phyloP scores from a whole-genome alignment of 352 stramenopile genomes.

The Pythium phragmitis region DNA sequence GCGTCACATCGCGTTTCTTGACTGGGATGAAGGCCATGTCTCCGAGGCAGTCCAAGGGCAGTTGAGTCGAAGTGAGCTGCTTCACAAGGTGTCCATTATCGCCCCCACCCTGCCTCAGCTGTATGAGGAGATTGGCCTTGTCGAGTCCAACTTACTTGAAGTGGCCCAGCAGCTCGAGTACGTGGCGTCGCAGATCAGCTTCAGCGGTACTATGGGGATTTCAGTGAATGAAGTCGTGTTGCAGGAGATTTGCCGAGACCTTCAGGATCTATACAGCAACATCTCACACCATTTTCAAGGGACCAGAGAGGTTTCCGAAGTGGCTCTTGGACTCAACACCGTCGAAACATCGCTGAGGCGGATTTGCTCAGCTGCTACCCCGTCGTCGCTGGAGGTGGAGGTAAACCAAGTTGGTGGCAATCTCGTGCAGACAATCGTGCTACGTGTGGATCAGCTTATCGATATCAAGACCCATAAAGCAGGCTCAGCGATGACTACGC shows the following conservation, averaged over 20 bases:
- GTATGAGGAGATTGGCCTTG: slow-evolving; percentile 12
- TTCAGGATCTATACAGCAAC: slow-evolving; percentile 23
- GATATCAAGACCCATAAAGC: background rate
- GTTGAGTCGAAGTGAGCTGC: slow-evolving; percentile 3
- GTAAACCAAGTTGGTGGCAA: slow-evolving; percentile 17
- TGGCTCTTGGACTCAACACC: slow-evolving; percentile 14
- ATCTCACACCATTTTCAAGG: slow-evolving; percentile 16
- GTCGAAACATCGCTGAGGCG: slow-evolving; percentile 13
- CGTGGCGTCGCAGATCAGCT: slow-evolving; percentile 23
- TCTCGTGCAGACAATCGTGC: background rate
- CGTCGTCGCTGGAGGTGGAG: background rate
- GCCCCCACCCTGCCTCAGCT: slow-evolving; percentile 10
- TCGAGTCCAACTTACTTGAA: slow-evolving; percentile 22
- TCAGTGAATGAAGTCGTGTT: slow-evolving; percentile 13
- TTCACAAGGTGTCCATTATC: slow-evolving; percentile 2
- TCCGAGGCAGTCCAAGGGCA: background rate
- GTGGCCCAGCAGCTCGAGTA: slow-evolving; percentile 30
- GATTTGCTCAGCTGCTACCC: background rate
- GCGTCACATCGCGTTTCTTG: slow-evolving; percentile 9
- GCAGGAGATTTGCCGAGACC: slow-evolving; percentile 12
- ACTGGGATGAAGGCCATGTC: slow-evolving; percentile 2
- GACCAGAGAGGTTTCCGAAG: slow-evolving; percentile 10
- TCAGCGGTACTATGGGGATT: slow-evolving; percentile 18
- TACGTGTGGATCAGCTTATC: background rate
- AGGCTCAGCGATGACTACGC: background rate